Base-by-base conservation (phyloP, 2,329 filamentous ascomycete genomes). In the Bipolaris sorokiniana region DNA sequence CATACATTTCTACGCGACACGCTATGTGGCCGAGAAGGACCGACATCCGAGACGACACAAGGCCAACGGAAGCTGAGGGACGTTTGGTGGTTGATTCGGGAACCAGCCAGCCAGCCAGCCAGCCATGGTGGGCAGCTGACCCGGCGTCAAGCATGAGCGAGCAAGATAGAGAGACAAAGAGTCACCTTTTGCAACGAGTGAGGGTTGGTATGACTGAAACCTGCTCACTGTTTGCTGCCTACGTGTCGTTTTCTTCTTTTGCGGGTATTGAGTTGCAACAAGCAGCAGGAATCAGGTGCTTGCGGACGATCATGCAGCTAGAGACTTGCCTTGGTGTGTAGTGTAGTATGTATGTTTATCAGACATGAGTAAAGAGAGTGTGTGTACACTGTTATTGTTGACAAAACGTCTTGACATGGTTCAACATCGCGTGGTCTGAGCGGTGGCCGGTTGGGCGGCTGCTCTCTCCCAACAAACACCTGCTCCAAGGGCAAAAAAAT, bases 101-200 rank as follows among this genome's bases (percentile, higher is more conserved):
- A 56, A 46, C 59, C 60, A 66, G 63, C 28, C 60, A 65, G 65
- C 59, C 59, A 66, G 65, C 26, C 60, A 66, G 65, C 59, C 62
- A 54, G 52, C 40, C 38, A 31, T 26, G 40, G 31, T 40, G 42
- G 48, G 52, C 63, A 65, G 63, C 63, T 65, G 63, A 63, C 63
- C 54, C 44, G 56, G 31, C 40, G 50, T 38, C 33, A 57, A 57
- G 58, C 56, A 22, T 22, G 20, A 23, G 20, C 20, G 20, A 41
- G 37, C 37, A 22, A 41, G 11, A 13, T 20, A 41, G 54, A 63
- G 47, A 48, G 42, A 45, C 26, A 45, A 45, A 53, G 58, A 37
- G 36, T 40, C 58, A 36, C 28, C 28, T 48, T 54, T 22, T 41
- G 42, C 23, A 44, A 23, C 42, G 40, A 9, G 20, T 7, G 40